Conservation (phyloP, 108 stramenopile genomes). For the Hondaea fermentalgiana region DNA sequence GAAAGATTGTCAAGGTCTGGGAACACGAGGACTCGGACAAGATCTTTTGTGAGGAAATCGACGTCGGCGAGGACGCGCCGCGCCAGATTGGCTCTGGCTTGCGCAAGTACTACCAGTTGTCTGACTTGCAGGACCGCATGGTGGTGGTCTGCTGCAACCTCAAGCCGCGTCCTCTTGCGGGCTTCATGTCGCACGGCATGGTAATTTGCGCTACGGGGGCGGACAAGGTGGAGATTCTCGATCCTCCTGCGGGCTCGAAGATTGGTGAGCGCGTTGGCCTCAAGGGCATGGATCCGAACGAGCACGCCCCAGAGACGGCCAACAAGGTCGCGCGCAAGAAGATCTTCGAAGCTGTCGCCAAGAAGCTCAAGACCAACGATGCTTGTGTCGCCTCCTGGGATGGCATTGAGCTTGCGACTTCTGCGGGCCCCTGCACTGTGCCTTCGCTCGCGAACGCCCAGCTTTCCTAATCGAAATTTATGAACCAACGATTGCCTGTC, state of each 20-base stretch:
- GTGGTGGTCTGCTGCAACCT: conserved; percentile 85
- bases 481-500: too few species aligned
- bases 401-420: neutral
- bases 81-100: conserved; percentile 80
- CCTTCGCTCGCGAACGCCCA: neutral
- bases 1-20: conserved; percentile 86
- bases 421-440: neutral
- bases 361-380: conserved; percentile 74
- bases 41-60: conserved; percentile 88
- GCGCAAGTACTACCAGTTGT: conserved; percentile 65
- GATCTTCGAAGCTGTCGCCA: conserved; percentile 68
- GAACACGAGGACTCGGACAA: conserved; percentile 90
- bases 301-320: conserved; percentile 53
- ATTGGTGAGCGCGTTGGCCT: conserved; percentile 65
- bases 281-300: neutral
- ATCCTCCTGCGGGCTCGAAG: conserved; percentile 62
- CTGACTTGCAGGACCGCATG: conserved; percentile 70
- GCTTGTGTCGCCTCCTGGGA: conserved; percentile 53
- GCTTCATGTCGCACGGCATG: conserved; percentile 82
- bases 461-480: neutral
- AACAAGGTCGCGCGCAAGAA: conserved; percentile 94
- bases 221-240: conserved; percentile 67
- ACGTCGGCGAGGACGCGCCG: conserved; percentile 66
- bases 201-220: conserved; percentile 74
- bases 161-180: conserved; percentile 76